A percentile compares a stretch with the other conserved stretches of the same genome.
These are phyloP conservation scores for Trametes sp. DNA, from an alignment of 1,284 basidiomycete species.

Conservation along the genomic window DNA sequence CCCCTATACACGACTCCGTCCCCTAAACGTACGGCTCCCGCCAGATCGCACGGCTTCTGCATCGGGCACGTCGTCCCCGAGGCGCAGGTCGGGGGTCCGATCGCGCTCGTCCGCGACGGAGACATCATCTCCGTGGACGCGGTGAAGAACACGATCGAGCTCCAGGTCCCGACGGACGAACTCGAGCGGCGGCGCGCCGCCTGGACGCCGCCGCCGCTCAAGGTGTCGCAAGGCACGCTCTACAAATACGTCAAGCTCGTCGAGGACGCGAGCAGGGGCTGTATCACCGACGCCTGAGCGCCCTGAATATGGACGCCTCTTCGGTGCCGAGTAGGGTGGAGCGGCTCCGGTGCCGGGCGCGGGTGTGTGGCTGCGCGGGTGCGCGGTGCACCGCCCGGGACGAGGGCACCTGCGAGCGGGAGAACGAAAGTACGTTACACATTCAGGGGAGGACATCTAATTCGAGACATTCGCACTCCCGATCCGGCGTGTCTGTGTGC, in stretches of 20 bases:
- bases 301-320: background rate
- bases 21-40: slow-evolving; percentile 17
- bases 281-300: slow-evolving; percentile 82
- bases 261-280: slow-evolving; percentile 87
- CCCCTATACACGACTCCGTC: slow-evolving; percentile 4
- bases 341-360: slow-evolving; percentile 3
- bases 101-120: slow-evolving; percentile 89
- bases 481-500: slow-evolving; percentile 1
- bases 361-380: background rate
- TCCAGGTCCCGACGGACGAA: slow-evolving; percentile 76
- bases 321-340: slow-evolving; percentile 13
- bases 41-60: slow-evolving; percentile 87
- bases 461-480: slow-evolving; percentile 7
- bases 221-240: slow-evolving; percentile 84
- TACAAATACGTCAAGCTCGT: slow-evolving; percentile 90
- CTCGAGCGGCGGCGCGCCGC: slow-evolving; percentile 67
- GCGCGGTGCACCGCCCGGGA: background rate
- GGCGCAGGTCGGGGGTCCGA: slow-evolving; percentile 90
- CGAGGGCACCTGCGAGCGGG: background rate
- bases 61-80: slow-evolving; percentile 94
- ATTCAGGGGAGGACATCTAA: slow-evolving; percentile 24
- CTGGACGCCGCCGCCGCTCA: slow-evolving; percentile 88
- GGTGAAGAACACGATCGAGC: slow-evolving; percentile 82
- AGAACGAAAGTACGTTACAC: slow-evolving; percentile 19
- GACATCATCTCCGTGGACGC: slow-evolving; percentile 89